Conservation (phyloP, 306 rosid genomes). For the Carpinus viminea region DNA sequence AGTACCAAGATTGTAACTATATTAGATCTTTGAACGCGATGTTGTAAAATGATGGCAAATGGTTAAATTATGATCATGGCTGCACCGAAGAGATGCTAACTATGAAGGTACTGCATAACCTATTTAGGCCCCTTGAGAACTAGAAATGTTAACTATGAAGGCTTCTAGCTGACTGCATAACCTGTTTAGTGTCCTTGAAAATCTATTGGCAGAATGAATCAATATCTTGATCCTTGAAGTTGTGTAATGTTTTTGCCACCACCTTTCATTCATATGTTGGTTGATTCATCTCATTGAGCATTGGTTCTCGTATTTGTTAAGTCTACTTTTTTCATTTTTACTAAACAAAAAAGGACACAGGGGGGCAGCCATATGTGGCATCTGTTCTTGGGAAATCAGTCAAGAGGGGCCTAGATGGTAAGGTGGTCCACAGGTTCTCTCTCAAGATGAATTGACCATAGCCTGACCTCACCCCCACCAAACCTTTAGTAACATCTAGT, state of each 20-base stretch:
- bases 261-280: neutral
- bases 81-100: neutral
- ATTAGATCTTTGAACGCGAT: neutral
- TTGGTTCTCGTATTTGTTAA: neutral
- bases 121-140: neutral
- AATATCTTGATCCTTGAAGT: neutral
- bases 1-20: neutral
- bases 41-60: neutral
- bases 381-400: no score
- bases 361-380: no score
- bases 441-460: no score
- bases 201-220: conserved; percentile 2
- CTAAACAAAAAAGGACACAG: neutral
- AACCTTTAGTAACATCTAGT: no score
- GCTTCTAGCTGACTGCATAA: conserved; percentile 19
- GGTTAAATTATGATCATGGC: neutral
- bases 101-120: conserved; percentile 5
- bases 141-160: neutral
- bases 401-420: no score
- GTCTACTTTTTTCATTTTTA: neutral
- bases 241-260: conserved; percentile 10
- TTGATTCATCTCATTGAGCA: neutral
- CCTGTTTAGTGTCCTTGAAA: neutral
- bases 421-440: no score
- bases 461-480: no score